Evolutionary conservation across 257 asterid species (phyloP).

Genomic region (Salvia hispanica): DNA sequence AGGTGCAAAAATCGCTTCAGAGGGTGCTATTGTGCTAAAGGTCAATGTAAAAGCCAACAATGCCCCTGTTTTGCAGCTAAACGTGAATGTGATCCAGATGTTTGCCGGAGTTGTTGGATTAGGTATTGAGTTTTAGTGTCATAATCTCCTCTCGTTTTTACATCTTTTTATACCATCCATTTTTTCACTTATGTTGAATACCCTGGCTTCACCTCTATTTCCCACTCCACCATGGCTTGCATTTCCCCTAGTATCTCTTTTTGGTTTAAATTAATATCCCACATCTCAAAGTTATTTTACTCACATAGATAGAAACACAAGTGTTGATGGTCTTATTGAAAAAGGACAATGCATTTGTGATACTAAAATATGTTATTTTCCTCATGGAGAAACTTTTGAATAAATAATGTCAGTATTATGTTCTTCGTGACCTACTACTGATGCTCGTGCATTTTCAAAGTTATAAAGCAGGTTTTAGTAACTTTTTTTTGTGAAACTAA

Average conservation of each 20-base stretch:
- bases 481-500: not conserved
- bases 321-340: no score
- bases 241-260: not conserved
- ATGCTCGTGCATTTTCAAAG: not conserved
- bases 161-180: no score
- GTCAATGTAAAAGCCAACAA: slow-evolving; percentile 98
- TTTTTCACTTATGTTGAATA: no score
- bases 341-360: not conserved
- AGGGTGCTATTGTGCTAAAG: slow-evolving; percentile 99
- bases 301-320: no score
- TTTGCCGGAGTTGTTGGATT: slow-evolving; percentile 97
- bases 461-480: not conserved
- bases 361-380: not conserved
- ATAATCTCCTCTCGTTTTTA: no score
- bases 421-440: not conserved
- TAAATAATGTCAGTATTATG: not conserved
- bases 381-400: not conserved
- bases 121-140: slow-evolving; percentile 55
- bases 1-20: slow-evolving; percentile 94
- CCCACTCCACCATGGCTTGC: not conserved
- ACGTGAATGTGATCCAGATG: slow-evolving; percentile 99
- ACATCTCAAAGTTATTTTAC: no score
- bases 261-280: no score
- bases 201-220: no score
- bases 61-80: slow-evolving; percentile 99